Evolutionary conservation across 768 basidiomycete species (phyloP), one percentile per base, ranked within the genome.

Genomic region (Leucocoprinus leucothites): DNA sequence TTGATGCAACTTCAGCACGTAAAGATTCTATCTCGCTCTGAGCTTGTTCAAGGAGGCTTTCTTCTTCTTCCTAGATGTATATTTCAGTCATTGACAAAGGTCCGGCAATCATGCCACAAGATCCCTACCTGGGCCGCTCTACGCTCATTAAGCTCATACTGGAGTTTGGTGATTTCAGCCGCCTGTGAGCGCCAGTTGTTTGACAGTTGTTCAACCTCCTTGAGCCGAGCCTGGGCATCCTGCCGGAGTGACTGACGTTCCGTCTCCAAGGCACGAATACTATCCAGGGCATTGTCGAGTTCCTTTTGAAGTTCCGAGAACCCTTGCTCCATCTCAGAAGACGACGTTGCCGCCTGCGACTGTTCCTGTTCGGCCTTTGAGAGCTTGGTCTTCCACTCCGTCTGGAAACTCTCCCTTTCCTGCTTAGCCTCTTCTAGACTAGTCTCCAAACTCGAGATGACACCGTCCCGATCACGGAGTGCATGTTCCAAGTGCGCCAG

Each of bases 21-120:
- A 91, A 77, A n/a, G 69, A 57, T 70, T 92, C 90, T 55, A 89
- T 77, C 63, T 92, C 91, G 53, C 79, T 78, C 57, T 84, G 82
- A 4, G 85, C 82, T 53, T 80, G 78, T 52, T 78, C 73, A 56
- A 91, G 72, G 67, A 88, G 80, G 35, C 79, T 81, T 34, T 77
- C 75, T 48, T 84, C 81, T 67, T 92, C 89, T 3, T 82, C 79
- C 70, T 84, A 47, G 42, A 58, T 25, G 26, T 9, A n/a, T 21
- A 53, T 34, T 57, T 56, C 50, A 24, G 16, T 21, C 13, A 24
- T 48, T 41, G 19, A 13, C 38, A 38, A 6, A 13, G 16, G 21
- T 43, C 34, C 22, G 43, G 47, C 40, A 40, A 41, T 53, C 28
- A 54, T 36, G 21, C 14, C 19, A 25, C 52, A 31, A 41, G 45